Evolutionary conservation across 371 early-diverging fungal genomes (phyloP).

Genomic region (Lichtheimia corymbifera): DNA sequence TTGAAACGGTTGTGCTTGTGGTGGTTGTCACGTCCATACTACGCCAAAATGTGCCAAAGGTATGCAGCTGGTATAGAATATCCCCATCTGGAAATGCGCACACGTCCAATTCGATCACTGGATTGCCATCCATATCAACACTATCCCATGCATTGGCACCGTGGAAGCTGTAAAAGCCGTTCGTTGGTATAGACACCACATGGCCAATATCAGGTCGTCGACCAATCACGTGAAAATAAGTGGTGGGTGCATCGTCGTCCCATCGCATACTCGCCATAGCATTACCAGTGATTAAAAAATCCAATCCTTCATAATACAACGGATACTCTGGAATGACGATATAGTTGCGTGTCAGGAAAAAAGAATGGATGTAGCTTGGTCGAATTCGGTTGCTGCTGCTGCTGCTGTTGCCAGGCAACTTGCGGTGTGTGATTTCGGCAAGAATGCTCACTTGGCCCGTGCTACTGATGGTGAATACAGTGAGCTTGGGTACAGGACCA

Average conservation of each 20-base stretch:
- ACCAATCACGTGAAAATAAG: slow-evolving; percentile 51
- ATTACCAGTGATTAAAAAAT: slow-evolving; percentile 44
- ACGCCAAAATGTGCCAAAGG: slow-evolving; percentile 28
- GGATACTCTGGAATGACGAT: slow-evolving; percentile 59
- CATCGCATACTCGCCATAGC: slow-evolving; percentile 43
- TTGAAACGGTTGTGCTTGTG: slow-evolving; percentile 16
- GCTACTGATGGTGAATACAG: slow-evolving; percentile 12
- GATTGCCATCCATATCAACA: slow-evolving; percentile 29
- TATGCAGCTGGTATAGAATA: slow-evolving; percentile 34
- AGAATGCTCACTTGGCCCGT: slow-evolving; percentile 30
- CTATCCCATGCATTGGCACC: slow-evolving; percentile 53
- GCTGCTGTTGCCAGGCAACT: background rate
- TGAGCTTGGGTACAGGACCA: slow-evolving; percentile 3
- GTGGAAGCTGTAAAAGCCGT: slow-evolving; percentile 58
- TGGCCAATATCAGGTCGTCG: slow-evolving; percentile 36
- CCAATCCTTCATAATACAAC: slow-evolving; percentile 39
- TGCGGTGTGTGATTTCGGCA: slow-evolving; percentile 45
- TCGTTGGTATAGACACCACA: slow-evolving; percentile 48
- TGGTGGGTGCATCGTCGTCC: slow-evolving; percentile 30
- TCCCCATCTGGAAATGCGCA: slow-evolving; percentile 33
- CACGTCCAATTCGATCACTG: slow-evolving; percentile 29
- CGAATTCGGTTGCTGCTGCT: slow-evolving; percentile 15
- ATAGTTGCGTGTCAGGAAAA: slow-evolving; percentile 53
- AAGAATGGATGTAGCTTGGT: slow-evolving; percentile 38
- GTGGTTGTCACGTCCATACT: background rate